A percentile compares a stretch with the other conserved stretches of the same genome.
Conservation (phyloP, 345 rosid genomes). For the Carallia pectinifolia region DNA sequence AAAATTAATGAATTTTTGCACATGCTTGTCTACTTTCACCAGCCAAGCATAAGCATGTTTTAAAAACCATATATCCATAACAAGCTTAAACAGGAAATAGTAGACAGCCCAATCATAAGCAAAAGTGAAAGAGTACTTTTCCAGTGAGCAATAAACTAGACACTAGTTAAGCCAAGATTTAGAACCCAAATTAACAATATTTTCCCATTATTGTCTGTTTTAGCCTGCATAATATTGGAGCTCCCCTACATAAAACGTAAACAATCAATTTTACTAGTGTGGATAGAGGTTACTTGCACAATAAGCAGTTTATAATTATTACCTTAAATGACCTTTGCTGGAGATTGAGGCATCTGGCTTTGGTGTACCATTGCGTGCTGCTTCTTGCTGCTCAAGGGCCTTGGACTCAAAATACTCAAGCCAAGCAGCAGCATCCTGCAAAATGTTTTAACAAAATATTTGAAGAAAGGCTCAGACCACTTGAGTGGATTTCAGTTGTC, state of each 20-base stretch:
- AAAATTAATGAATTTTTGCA: too few species aligned
- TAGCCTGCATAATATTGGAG: background rate
- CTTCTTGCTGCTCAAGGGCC: constrained; percentile 40
- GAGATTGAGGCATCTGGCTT: constrained; percentile 42
- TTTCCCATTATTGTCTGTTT: background rate
- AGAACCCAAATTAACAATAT: background rate
- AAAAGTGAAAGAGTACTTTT: background rate
- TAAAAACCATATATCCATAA: too few species aligned
- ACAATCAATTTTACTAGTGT: background rate
- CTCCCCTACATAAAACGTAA: background rate
- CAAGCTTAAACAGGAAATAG: too few species aligned
- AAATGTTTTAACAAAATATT: background rate
- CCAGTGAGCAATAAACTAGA: background rate
- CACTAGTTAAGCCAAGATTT: constrained; percentile 5
- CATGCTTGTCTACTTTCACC: too few species aligned
- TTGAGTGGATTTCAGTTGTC: constrained; percentile 6
- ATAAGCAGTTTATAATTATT: constrained; percentile 4
- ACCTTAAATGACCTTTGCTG: constrained; percentile 41
- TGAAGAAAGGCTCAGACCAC: background rate
- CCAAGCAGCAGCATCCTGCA: constrained; percentile 42
- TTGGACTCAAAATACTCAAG: constrained; percentile 39
- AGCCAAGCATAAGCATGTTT: too few species aligned
- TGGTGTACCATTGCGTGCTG: constrained; percentile 37
- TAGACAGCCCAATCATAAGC: too few species aligned
- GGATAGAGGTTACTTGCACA: background rate